These are phyloP conservation scores for Dactylellina parvicollis DNA, from an alignment of 2,329 filamentous ascomycete genomes.

Conservation along the genomic window DNA sequence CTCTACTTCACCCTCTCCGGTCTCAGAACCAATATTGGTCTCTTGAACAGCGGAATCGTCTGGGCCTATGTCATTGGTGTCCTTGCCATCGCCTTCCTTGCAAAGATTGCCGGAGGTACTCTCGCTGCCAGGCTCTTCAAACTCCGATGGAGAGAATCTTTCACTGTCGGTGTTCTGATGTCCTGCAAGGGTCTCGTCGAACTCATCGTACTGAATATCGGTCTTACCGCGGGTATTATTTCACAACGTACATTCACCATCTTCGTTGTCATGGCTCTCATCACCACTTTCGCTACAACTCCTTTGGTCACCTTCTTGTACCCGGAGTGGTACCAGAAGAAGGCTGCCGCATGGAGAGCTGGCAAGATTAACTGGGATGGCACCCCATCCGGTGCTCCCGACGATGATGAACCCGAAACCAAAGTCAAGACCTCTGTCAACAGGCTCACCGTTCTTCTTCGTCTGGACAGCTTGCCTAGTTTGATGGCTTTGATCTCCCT, in stretches of 20 bases:
- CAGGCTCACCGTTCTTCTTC: conserved; percentile 80
- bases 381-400: conserved; percentile 65
- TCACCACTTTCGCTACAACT: conserved; percentile 85
- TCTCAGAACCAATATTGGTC: conserved; percentile 84
- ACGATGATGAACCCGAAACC: conserved; percentile 18
- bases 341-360: conserved; percentile 77
- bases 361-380: conserved; percentile 92
- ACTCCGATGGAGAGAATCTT: conserved; percentile 87
- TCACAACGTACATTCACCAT: conserved; percentile 87
- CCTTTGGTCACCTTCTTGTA: conserved; percentile 79
- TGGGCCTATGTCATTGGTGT: conserved; percentile 92
- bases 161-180: conserved; percentile 90
- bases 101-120: conserved; percentile 84
- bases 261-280: conserved; percentile 90
- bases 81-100: conserved; percentile 80
- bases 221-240: conserved; percentile 82
- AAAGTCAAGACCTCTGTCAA: conserved; percentile 67
- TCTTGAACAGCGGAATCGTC: conserved; percentile 80
- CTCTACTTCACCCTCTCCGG: conserved; percentile 95
- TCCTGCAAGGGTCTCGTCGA: conserved; percentile 96
- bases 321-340: conserved; percentile 78
- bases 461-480: conserved; percentile 83
- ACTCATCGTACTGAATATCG: conserved; percentile 90
- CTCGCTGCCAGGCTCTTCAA: conserved; percentile 79
- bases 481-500: conserved; percentile 84